Conservation (phyloP, 1,139 yeast species). For the Magnusiomyces ingens region DNA sequence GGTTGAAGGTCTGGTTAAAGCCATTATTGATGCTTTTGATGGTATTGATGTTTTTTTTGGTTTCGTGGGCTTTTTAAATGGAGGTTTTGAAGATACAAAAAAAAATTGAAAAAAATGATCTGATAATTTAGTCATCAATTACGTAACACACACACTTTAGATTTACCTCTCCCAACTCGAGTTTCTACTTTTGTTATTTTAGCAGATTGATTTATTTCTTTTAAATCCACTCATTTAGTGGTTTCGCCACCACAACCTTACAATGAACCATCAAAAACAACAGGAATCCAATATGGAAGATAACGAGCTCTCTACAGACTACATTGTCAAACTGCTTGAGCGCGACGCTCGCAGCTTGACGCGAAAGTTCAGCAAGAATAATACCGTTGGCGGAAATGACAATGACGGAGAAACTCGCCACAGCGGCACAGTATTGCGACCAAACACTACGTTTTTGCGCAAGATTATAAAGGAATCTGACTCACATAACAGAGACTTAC, state of each 20-base stretch:
- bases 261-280: no score
- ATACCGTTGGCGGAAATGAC: not conserved
- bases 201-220: no score
- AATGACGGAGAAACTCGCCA: no score
- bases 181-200: no score
- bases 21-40: no score
- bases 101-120: not conserved
- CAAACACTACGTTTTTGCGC: conserved; percentile 1
- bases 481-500: not conserved
- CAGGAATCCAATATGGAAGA: not conserved
- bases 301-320: conserved; percentile 1
- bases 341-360: not conserved
- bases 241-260: no score
- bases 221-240: no score
- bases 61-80: not conserved
- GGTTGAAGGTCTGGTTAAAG: no score
- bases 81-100: not conserved
- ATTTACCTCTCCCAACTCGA: no score
- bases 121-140: not conserved
- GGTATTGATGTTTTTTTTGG: not conserved
- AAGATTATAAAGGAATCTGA: conserved; percentile 1
- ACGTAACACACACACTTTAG: no score
- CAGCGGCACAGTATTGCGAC: not conserved
- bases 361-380: not conserved
- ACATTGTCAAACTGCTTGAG: conserved; percentile 2